Evolutionary conservation across 805 yeast genomes (phyloP).

Genomic region (Ogataea thermomethanolica): DNA sequence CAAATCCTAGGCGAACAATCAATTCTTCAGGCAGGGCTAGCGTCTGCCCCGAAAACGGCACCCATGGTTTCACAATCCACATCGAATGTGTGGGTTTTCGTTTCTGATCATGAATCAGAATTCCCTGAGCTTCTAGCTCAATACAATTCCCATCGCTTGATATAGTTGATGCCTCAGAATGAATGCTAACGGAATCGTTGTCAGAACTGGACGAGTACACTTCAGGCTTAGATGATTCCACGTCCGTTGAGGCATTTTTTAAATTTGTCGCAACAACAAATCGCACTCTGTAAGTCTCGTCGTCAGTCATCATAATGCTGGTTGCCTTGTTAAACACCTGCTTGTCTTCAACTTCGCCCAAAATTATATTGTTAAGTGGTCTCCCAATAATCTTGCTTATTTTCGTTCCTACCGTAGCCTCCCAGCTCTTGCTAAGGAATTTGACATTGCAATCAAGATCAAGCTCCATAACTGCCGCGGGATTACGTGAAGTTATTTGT

Average conservation of each 20-base stretch:
- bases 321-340: constrained; percentile 68
- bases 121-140: constrained; percentile 92
- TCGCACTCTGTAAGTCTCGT: constrained; percentile 72
- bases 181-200: constrained; percentile 27
- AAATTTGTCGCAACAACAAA: constrained; percentile 48
- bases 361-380: constrained; percentile 60
- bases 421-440: constrained; percentile 78
- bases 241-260: neutral
- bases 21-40: constrained; percentile 68
- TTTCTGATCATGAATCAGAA: constrained; percentile 62
- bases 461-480: constrained; percentile 79
- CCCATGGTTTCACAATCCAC: constrained; percentile 87
- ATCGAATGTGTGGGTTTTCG: constrained; percentile 73
- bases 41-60: constrained; percentile 55
- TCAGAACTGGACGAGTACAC: constrained; percentile 12
- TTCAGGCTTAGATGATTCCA: neutral
- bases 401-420: constrained; percentile 65
- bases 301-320: constrained; percentile 65
- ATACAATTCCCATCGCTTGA: constrained; percentile 59
- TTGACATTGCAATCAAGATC: constrained; percentile 76
- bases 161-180: constrained; percentile 32
- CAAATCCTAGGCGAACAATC: constrained; percentile 80
- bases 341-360: constrained; percentile 64
- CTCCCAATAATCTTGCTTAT: constrained; percentile 49
- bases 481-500: constrained; percentile 63